A percentile compares a stretch with the other conserved stretches of the same genome.
Evolutionary conservation across 2,329 filamentous ascomycete genomes (phyloP).

Genomic region (Xylaria polymorpha): DNA sequence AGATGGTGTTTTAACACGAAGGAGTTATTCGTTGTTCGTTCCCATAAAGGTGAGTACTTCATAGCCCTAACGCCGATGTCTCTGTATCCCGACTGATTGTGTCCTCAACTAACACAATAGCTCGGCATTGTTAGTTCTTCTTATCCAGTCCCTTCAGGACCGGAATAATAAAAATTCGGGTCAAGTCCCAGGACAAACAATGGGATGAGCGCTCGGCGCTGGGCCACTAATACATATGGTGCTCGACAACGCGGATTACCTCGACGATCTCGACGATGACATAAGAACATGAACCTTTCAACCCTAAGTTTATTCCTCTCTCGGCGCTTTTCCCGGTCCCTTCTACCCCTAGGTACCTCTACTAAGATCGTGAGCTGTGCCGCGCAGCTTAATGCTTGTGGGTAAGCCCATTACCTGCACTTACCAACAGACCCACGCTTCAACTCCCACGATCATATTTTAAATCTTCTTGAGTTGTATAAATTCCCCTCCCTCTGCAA

Average conservation of each 20-base stretch:
- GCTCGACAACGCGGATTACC: neutral
- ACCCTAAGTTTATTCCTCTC: neutral
- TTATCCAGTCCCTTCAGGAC: conserved; percentile 11
- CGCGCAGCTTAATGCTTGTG: neutral
- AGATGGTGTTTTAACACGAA: neutral
- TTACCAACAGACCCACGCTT: neutral
- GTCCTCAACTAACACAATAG: neutral
- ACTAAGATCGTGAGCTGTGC: neutral
- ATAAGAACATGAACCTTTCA: neutral
- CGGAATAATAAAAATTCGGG: conserved; percentile 10
- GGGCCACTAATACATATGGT: neutral
- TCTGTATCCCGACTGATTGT: conserved; percentile 10
- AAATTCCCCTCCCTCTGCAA: too few relatives aligned
- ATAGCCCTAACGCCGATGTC: neutral
- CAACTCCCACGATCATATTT: neutral
- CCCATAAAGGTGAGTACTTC: neutral
- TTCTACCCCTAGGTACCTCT: neutral
- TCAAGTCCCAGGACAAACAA: conserved; percentile 18
- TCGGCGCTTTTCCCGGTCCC: neutral
- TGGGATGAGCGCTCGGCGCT: conserved; percentile 3
- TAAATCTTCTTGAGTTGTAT: neutral
- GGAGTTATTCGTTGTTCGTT: neutral
- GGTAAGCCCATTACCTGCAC: neutral
- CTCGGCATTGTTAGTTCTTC: conserved; percentile 8
- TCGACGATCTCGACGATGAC: neutral